Conservation (phyloP, 306 rosid genomes). For the cucumber (Cucumis sativus) region DNA sequence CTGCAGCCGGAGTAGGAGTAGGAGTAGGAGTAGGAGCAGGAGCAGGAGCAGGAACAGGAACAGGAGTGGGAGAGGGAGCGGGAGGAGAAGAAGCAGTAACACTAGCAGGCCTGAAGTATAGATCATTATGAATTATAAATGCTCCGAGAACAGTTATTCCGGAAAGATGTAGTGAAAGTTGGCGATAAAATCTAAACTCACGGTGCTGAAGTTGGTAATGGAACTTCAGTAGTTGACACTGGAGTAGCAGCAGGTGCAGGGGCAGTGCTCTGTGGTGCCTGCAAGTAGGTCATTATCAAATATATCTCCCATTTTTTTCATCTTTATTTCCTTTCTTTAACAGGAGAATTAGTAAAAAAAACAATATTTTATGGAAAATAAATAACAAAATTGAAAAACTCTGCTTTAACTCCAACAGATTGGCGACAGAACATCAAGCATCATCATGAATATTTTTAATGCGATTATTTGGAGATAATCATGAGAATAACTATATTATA, state of each 20-base stretch:
- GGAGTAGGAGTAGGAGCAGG: conserved; percentile 1
- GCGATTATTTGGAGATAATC: not conserved
- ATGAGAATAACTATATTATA: not conserved
- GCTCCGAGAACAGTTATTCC: not conserved
- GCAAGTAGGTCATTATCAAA: not conserved
- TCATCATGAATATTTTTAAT: not conserved
- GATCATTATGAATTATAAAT: not conserved
- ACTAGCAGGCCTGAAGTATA: not conserved
- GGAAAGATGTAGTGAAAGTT: not conserved
- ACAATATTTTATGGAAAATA: not conserved
- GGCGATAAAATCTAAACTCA: conserved; percentile 22
- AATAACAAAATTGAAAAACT: not conserved
- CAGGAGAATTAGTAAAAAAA: not conserved
- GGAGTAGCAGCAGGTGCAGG: conserved; percentile 30
- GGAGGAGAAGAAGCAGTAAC: not conserved
- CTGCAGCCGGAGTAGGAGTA: not conserved
- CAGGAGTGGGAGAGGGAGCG: conserved; percentile 1
- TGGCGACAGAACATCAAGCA: not conserved
- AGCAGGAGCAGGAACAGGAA: not conserved
- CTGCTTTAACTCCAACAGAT: not conserved
- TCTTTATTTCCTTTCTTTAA: not conserved
- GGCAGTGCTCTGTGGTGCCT: conserved; percentile 43
- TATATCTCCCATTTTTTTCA: not conserved
- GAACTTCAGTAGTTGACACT: conserved; percentile 25
- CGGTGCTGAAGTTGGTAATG: conserved; percentile 24